phyloP scores from a whole-genome alignment of 2,329 filamentous ascomycete genomes.

The Ophiostoma novo-ulmi region DNA sequence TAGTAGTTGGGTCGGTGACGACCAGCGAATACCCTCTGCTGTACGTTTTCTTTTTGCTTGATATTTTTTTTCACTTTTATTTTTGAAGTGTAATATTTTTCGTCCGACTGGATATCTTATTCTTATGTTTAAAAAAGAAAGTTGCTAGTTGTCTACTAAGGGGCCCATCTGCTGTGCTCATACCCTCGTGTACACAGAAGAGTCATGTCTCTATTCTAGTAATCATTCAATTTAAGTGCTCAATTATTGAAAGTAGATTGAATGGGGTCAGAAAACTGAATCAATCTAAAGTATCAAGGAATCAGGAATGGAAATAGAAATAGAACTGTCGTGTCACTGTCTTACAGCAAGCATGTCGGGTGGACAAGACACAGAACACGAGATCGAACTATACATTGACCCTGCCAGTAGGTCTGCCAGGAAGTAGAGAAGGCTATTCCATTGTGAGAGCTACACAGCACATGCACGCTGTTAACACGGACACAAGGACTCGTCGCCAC shows the following conservation, averaged over 20 bases:
- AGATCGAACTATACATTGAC: neutral
- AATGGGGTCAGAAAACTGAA: too few species aligned
- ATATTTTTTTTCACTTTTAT: too few species aligned
- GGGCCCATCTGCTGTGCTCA: too few species aligned
- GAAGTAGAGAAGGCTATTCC: neutral
- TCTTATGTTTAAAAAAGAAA: too few species aligned
- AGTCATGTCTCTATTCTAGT: neutral
- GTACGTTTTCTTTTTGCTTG: neutral
- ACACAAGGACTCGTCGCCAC: neutral
- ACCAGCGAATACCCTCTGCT: conserved; percentile 7
- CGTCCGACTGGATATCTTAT: too few species aligned
- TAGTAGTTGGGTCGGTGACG: conserved; percentile 7
- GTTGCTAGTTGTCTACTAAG: too few species aligned
- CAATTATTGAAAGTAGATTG: too few species aligned
- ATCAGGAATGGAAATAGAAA: neutral
- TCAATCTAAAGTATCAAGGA: too few species aligned
- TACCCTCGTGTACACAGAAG: neutral
- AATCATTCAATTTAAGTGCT: too few species aligned
- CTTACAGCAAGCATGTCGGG: neutral
- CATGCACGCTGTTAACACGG: neutral
- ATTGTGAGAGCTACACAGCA: neutral
- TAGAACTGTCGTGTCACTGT: neutral
- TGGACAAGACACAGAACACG: neutral
- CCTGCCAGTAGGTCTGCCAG: neutral
- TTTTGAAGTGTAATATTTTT: too few species aligned